Base-by-base conservation (phyloP, 1,139 yeast genomes). In the Wickerhamomyces sp. region DNA sequence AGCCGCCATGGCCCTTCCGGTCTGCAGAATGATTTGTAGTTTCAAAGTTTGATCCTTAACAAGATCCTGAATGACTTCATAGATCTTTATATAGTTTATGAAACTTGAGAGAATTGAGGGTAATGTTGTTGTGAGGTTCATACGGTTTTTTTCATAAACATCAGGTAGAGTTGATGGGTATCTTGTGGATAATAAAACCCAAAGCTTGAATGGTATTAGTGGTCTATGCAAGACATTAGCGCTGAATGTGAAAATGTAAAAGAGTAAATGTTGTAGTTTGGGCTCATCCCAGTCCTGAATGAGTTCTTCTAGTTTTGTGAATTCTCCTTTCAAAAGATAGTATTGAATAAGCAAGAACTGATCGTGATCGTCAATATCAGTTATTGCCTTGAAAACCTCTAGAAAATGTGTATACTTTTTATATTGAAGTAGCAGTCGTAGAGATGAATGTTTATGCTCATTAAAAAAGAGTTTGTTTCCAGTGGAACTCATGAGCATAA, bases 351-450 rank as follows among this genome's bases (percentile, higher is more conserved):
- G 16, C 4, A 24, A 8, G 22, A 32, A 18, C 13, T 17, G 8
- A 32, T 32, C 35, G 7, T 16, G 12, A 2, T 17, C 17, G 4
- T n/a, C 14, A 5, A 4, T 5, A 9, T 35, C 17, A 7, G 5
- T 16, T 7, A 16, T 32, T 28, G 1, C 27, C 9, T 14, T 19
- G n/a, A 6, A 46, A 31, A 22, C 42, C 28, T 5, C 39, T 32
- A 4, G 33, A 28, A 4, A 46, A 39, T 38, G 37, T 1, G 39
- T 43, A 18, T 27, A 31, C 28, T 38, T 43, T 27, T 46, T 47
- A 30, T 28, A 41, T 31, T 29, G 40, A 6, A 49, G 42, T 0
- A 49, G 37, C 1, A 44, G 15, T 8, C 33, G 5, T 5, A 47
- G 25, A 1, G 37, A 35, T 12, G 34, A 31, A n/a, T 20, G 17